Percentiles rank a stretch among this genome's conserved stretches.
These are phyloP conservation scores for Acanthamoeba polyphaga DNA, from an alignment of 208 protist genomes.

Conservation along the genomic window DNA sequence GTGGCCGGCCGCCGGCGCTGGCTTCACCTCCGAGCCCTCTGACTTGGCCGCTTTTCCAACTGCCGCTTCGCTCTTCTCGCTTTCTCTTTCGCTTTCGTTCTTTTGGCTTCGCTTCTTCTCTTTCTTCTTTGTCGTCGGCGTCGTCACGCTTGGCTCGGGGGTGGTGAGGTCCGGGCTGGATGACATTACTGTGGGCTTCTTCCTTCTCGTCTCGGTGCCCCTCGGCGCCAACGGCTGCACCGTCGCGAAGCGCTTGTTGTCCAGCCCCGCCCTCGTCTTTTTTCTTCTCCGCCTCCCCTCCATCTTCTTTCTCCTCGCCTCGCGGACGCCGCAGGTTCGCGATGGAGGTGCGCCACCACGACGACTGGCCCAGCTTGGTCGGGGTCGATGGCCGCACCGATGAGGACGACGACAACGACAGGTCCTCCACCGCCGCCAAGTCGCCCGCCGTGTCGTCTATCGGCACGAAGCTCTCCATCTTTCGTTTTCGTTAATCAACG, in stretches of 20 bases:
- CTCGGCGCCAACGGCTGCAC: neutral
- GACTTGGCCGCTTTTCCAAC: neutral
- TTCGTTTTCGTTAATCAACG: too few relatives aligned
- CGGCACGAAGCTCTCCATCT: neutral
- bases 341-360: neutral
- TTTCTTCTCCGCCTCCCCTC: neutral
- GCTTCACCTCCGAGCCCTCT: too few relatives aligned
- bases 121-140: neutral
- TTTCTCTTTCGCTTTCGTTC: neutral
- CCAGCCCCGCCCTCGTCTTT: neutral
- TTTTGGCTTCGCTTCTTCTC: neutral
- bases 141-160: neutral
- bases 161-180: too few relatives aligned
- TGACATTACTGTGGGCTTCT: neutral
- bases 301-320: neutral
- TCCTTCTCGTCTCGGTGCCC: neutral
- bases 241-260: neutral
- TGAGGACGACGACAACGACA: neutral
- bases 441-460: neutral
- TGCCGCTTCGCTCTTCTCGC: neutral
- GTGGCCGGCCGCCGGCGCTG: neutral
- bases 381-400: neutral
- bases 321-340: neutral
- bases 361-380: neutral
- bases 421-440: neutral